phyloP scores from a whole-genome alignment of 2,329 filamentous ascomycete genomes.

The Juglanconis juglandina region DNA sequence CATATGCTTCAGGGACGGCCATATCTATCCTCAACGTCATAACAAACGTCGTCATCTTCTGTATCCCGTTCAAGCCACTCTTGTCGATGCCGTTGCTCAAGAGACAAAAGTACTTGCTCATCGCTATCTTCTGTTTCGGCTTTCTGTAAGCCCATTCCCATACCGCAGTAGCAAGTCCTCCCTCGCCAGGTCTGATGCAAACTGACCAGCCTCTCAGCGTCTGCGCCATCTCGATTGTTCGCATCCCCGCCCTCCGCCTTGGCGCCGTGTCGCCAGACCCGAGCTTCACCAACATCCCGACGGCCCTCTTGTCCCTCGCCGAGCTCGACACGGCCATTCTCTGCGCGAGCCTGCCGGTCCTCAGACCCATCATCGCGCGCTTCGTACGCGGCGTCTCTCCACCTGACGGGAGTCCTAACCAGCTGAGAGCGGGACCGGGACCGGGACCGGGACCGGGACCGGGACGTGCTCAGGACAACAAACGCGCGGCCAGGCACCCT shows the following conservation, averaged over 20 bases:
- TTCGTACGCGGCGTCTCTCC: conserved; percentile 2
- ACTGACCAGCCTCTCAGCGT: background rate
- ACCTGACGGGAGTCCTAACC: background rate
- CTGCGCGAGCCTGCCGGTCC: conserved; percentile 19
- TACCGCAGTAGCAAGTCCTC: background rate
- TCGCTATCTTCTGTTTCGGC: conserved; percentile 9
- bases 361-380: conserved; percentile 12
- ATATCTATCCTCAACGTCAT: conserved; percentile 5
- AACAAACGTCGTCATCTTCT: conserved; percentile 3
- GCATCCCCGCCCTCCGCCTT: conserved; percentile 1
- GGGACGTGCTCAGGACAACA: background rate
- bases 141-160: background rate
- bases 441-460: background rate
- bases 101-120: conserved; percentile 7
- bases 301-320: conserved; percentile 4
- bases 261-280: background rate
- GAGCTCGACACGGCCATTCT: conserved; percentile 6
- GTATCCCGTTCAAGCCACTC: conserved; percentile 1
- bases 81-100: conserved; percentile 1
- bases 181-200: background rate
- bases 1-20: background rate
- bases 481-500: background rate
- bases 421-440: background rate
- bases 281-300: conserved; percentile 2
- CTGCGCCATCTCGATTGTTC: conserved; percentile 8